Base-by-base conservation (phyloP, 805 yeast genomes). In the Metschnikowia continentalis region DNA sequence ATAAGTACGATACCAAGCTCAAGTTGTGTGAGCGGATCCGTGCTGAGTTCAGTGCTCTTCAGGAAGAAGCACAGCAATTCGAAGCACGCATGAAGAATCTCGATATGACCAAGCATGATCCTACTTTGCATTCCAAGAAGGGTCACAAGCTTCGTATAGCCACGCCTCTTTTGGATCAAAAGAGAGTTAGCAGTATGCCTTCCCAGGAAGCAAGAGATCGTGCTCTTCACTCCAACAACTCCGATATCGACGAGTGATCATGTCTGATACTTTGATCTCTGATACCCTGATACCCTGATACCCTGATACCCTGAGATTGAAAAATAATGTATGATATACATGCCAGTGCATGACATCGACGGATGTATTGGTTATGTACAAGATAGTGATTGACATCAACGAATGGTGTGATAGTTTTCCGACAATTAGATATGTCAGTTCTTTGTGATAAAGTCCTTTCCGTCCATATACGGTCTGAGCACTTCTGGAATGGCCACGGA, bases 401-500 rank as follows among this genome's bases (percentile, higher is more conserved):
- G 30, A 26, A 26, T 26, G 11, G 10, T 26, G 30, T 26, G 11
- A 26, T 26, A 8, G 30, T 4, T 26, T 26, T 26, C 30, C 30
- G 30, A 10, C 30, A 26, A 5, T 26, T 4, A 26, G 11, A 51
- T 26, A 26, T 13, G 10, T 30, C 26, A 23, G 30, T 45, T 49
- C 37, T 48, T 53, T 35, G 48, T 52, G 20, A 70, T 70, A 20
- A 54, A 53, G 15, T 70, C 74, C 56, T 75, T 79, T 38, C 77
- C 88, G 51, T 83, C 91, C 96, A 91, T 86, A 61, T 72, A 90
- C 7, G 80, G 78, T 54, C 82, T 76, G 47, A 91, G 72, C 1
- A 81, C 87, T 42, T 79, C 67, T 5, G 97, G 97, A 47, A 91
- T 79, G 11, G 62, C 55, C 5, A 91, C 78, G 4, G 76, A 65